Percentiles rank a stretch among this genome's conserved stretches.
phyloP scores from a whole-genome alignment of 202 grass and related monocot species.

The Zoysia matrella region DNA sequence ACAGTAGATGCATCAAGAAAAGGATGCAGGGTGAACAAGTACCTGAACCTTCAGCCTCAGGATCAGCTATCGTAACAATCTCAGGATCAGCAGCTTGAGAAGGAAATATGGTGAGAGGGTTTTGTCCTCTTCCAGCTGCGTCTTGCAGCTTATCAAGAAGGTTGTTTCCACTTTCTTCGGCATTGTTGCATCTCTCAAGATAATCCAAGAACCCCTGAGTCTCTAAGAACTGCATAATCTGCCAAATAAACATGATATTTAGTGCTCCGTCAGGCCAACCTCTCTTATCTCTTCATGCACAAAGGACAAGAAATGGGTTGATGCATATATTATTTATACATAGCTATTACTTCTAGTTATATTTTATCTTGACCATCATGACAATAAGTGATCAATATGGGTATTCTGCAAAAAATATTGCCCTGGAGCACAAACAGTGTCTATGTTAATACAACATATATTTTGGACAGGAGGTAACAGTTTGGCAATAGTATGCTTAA shows the following conservation, averaged over 20 bases:
- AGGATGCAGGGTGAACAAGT: conserved; percentile 28
- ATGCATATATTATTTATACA: neutral
- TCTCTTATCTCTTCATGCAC: neutral
- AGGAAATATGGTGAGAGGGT: conserved; percentile 85
- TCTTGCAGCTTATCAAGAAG: conserved; percentile 99
- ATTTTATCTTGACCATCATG: neutral
- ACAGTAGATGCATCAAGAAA: conserved; percentile 28
- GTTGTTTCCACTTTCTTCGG: conserved; percentile 78
- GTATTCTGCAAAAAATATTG: neutral
- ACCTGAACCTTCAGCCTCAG: conserved; percentile 78
- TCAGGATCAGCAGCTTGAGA: conserved; percentile 77
- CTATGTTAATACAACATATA: neutral
- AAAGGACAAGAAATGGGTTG: neutral
- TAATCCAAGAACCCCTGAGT: conserved; percentile 99
- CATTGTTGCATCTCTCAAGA: conserved; percentile 90
- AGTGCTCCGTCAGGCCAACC: neutral
- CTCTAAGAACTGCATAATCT: conserved; percentile 98
- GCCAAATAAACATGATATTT: conserved; percentile 45
- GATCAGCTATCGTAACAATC: conserved; percentile 86
- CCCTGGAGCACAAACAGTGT: neutral
- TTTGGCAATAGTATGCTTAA: conserved; percentile 33
- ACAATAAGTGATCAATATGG: neutral
- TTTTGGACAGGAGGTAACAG: neutral
- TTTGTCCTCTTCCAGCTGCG: conserved; percentile 90
- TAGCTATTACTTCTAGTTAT: neutral